Conservation (phyloP, 306 rosid genomes). For the Quercus mongolica region DNA sequence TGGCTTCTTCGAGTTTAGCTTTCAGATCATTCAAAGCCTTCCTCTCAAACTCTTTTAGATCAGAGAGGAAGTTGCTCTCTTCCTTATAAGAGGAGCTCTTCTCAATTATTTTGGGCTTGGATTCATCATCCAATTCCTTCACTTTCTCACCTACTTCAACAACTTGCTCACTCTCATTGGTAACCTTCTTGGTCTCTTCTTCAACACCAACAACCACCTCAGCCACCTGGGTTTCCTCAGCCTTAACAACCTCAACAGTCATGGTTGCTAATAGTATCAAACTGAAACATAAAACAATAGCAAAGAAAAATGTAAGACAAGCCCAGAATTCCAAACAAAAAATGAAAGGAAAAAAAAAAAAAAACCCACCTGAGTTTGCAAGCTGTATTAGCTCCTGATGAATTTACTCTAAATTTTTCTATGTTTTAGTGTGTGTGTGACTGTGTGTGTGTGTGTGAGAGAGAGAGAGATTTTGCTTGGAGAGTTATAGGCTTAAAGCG, state of each 20-base stretch:
- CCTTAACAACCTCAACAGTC: slow-evolving; percentile 42
- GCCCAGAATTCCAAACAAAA: neutral
- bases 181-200: slow-evolving; percentile 15
- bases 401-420: neutral
- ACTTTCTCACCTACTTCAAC: slow-evolving; percentile 17
- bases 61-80: slow-evolving; percentile 50
- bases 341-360: neutral
- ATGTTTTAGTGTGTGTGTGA: neutral
- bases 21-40: slow-evolving; percentile 39
- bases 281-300: neutral
- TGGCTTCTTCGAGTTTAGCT: slow-evolving; percentile 46
- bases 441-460: neutral
- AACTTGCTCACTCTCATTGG: neutral
- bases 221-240: slow-evolving; percentile 30
- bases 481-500: no score
- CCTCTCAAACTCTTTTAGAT: slow-evolving; percentile 47
- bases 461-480: neutral
- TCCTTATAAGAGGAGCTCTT: slow-evolving; percentile 46
- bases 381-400: neutral
- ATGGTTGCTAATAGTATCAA: slow-evolving; percentile 13
- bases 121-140: neutral
- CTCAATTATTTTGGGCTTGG: slow-evolving; percentile 14
- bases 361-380: neutral
- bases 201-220: slow-evolving; percentile 18
- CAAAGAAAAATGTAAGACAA: neutral